Base-by-base conservation (phyloP, 805 yeast species). In the Metschnikowia colocasiae region DNA sequence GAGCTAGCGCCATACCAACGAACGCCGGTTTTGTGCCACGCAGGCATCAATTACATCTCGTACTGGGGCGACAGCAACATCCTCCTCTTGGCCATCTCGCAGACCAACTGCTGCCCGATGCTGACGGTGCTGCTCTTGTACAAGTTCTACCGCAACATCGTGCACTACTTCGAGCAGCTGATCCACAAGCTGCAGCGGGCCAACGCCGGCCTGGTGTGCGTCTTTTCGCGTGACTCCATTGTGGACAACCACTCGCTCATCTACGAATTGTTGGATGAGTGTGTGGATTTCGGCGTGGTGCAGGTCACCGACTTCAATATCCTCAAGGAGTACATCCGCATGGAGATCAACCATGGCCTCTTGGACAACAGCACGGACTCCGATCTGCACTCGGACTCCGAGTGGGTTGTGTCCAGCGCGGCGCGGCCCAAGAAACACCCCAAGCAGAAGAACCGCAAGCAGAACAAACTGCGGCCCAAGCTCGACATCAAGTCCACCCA, bases 271-370 rank as follows among this genome's bases (percentile, higher is more conserved):
- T 65, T 89, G 37, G 97, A 89, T 60, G 97, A 89, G 60, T 85
- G 89, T 74, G 78, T 87, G 80, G 97, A 90, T 63, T 85, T 79
- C 64, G 97, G 97, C 7, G 67, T 85, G n/a, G 82, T 89, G 1
- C 97, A 90, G 65, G 72, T 85, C 45, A 86, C 96, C 0, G 96
- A 90, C 59, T 78, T 81, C 43, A 85, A 83, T 52, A 78, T 90
- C 10, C 72, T 90, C 46, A 81, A 81, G 57, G 96, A 89, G 60
- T 90, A 85, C 59, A 83, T 85, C 53, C 83, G 86, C 49, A 73
- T 83, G 42, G 79, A 79, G 41, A 62, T 65, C 22, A 65, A 65
- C 51, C 25, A 35, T 15, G 43, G 52, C 34, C 15, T 23, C 15
- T 23, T 36, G 18, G 51, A 49, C 9, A 29, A 25, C 18, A 34